Evolutionary conservation across 202 grass and related monocot genomes (phyloP).

Genomic region (Elaeis oleifera): DNA sequence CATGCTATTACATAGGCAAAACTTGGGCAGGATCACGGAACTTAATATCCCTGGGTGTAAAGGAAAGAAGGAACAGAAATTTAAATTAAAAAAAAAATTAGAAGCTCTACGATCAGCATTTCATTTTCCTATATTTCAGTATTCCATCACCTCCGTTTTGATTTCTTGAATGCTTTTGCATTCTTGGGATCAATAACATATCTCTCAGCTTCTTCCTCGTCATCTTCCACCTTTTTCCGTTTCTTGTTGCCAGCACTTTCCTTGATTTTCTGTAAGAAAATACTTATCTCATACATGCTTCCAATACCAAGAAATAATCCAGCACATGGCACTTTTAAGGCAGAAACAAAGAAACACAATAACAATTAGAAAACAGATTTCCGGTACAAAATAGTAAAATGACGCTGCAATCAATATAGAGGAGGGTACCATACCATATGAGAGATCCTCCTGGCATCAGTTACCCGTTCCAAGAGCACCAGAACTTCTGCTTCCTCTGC

Average conservation of each 20-base stretch:
- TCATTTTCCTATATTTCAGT: too few relatives aligned
- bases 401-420: too few relatives aligned
- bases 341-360: slow-evolving; percentile 6
- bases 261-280: slow-evolving; percentile 47
- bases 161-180: slow-evolving; percentile 37
- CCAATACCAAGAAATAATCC: background rate
- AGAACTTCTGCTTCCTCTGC: slow-evolving; percentile 46
- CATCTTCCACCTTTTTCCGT: slow-evolving; percentile 42
- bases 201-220: slow-evolving; percentile 45
- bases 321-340: background rate
- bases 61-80: too few relatives aligned
- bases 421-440: slow-evolving; percentile 33
- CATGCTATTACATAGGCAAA: too few relatives aligned
- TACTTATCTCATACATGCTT: background rate
- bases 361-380: background rate
- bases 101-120: too few relatives aligned
- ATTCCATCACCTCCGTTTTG: slow-evolving; percentile 6
- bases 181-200: slow-evolving; percentile 20
- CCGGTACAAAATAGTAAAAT: background rate
- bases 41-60: too few relatives aligned
- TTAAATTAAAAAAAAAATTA: too few relatives aligned
- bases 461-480: slow-evolving; percentile 54
- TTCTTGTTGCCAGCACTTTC: slow-evolving; percentile 45
- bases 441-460: slow-evolving; percentile 67
- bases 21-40: too few relatives aligned